Percentiles rank a stretch among this genome's conserved stretches.
phyloP scores from a whole-genome alignment of 768 basidiomycete genomes.

The Rhizopogon sp. region DNA sequence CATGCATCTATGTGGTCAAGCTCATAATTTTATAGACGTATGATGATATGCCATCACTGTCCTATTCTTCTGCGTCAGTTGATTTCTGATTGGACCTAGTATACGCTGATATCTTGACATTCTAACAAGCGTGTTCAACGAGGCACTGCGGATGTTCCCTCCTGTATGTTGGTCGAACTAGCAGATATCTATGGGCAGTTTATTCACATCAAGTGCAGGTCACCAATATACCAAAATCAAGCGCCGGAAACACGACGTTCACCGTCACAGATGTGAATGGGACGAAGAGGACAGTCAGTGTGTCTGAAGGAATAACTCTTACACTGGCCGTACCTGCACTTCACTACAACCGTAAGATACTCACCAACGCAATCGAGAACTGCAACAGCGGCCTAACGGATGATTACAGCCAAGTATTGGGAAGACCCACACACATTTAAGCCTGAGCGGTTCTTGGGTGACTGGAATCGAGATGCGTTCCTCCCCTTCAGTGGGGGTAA shows the following conservation, averaged over 20 bases:
- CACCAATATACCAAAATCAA: slow-evolving; percentile 36
- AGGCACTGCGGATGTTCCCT: slow-evolving; percentile 27
- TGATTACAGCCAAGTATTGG: slow-evolving; percentile 31
- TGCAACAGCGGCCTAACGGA: neutral
- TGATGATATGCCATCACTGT: slow-evolving; percentile 21
- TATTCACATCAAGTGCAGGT: slow-evolving; percentile 17
- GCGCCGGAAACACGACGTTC: slow-evolving; percentile 42
- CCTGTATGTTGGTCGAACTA: slow-evolving; percentile 14
- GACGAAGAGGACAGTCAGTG: slow-evolving; percentile 32
- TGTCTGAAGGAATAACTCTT: slow-evolving; percentile 40
- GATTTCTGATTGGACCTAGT: neutral
- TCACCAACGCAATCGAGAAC: neutral
- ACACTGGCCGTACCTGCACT: slow-evolving; percentile 33
- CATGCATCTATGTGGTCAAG: neutral
- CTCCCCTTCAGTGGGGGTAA: slow-evolving; percentile 45
- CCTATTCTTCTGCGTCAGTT: slow-evolving; percentile 22
- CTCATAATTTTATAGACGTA: slow-evolving; percentile 16
- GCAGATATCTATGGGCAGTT: neutral
- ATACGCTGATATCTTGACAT: neutral
- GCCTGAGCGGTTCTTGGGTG: slow-evolving; percentile 44
- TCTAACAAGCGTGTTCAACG: slow-evolving; percentile 22
- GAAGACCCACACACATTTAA: slow-evolving; percentile 31
- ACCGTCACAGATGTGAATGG: slow-evolving; percentile 30
- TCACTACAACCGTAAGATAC: slow-evolving; percentile 46
- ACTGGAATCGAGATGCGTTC: slow-evolving; percentile 53